Conservation (phyloP, 2,329 filamentous ascomycete genomes). For the Aspergillus hiratsukae region DNA sequence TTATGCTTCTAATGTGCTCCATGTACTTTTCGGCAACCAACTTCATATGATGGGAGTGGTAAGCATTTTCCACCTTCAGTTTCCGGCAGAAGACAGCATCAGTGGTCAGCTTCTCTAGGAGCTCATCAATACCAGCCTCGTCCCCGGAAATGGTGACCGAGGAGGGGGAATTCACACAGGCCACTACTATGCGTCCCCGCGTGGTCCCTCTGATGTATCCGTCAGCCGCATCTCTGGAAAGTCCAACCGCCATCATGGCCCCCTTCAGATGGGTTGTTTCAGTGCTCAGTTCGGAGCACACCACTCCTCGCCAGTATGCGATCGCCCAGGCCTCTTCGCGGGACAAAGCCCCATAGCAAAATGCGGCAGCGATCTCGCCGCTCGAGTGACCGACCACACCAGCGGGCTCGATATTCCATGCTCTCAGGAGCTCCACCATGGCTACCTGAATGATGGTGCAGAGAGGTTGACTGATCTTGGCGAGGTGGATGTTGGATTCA, state of each 20-base stretch:
- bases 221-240: slow-evolving; percentile 17
- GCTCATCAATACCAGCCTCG: too few species aligned
- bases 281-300: too few species aligned
- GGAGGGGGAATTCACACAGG: too few species aligned
- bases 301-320: neutral
- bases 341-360: too few species aligned
- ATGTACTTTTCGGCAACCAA: slow-evolving; percentile 22
- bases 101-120: too few species aligned
- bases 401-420: slow-evolving; percentile 20
- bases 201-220: too few species aligned
- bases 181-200: neutral
- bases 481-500: slow-evolving; percentile 18
- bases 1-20: too few species aligned
- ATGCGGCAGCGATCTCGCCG: slow-evolving; percentile 42
- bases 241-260: slow-evolving; percentile 27
- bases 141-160: too few species aligned
- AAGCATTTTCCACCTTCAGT: slow-evolving; percentile 22
- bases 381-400: slow-evolving; percentile 28
- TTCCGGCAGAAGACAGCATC: neutral
- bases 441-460: slow-evolving; percentile 30
- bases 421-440: slow-evolving; percentile 25
- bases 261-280: too few species aligned
- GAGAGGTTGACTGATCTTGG: slow-evolving; percentile 25
- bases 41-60: too few species aligned
- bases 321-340: slow-evolving; percentile 37